Percentiles rank a stretch among this genome's conserved stretches.
Conservation (phyloP, 2,329 filamentous ascomycete species). For the Cladosporium sp. region DNA sequence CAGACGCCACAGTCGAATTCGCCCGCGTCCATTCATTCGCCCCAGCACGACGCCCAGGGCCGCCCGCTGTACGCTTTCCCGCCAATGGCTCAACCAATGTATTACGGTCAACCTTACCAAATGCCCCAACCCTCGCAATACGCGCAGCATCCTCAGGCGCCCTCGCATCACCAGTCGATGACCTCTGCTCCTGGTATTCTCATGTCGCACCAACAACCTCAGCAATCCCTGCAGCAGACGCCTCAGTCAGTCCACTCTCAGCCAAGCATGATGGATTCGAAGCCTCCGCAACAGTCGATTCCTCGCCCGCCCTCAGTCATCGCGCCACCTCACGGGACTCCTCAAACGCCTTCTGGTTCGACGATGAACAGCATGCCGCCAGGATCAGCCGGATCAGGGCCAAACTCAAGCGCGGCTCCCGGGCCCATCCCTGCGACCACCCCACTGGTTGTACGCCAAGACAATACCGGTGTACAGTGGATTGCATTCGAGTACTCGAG, state of each 20-base stretch:
- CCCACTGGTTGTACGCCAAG: conserved; percentile 85
- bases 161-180: conserved; percentile 49
- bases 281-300: conserved; percentile 21
- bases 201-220: conserved; percentile 48
- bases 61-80: conserved; percentile 80
- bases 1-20: conserved; percentile 94
- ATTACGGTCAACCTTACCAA: conserved; percentile 52
- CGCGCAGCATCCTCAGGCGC: conserved; percentile 47
- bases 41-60: conserved; percentile 81
- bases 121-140: conserved; percentile 51
- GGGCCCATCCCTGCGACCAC: conserved; percentile 96
- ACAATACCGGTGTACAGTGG: conserved; percentile 96
- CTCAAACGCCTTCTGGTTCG: conserved; percentile 27
- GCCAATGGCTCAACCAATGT: conserved; percentile 79
- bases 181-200: conserved; percentile 45
- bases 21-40: conserved; percentile 84
- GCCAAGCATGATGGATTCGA: conserved; percentile 21
- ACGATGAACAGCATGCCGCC: conserved; percentile 22
- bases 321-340: conserved; percentile 20
- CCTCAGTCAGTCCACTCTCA: conserved; percentile 18
- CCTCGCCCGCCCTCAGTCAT: conserved; percentile 22
- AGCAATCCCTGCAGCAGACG: conserved; percentile 16
- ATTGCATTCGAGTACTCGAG: conserved; percentile 97
- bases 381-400: conserved; percentile 37
- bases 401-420: conserved; percentile 86